A percentile compares a stretch with the other conserved stretches of the same genome.
phyloP scores from a whole-genome alignment of 1,284 basidiomycete genomes.

The Lignosus rhinocerotis region DNA sequence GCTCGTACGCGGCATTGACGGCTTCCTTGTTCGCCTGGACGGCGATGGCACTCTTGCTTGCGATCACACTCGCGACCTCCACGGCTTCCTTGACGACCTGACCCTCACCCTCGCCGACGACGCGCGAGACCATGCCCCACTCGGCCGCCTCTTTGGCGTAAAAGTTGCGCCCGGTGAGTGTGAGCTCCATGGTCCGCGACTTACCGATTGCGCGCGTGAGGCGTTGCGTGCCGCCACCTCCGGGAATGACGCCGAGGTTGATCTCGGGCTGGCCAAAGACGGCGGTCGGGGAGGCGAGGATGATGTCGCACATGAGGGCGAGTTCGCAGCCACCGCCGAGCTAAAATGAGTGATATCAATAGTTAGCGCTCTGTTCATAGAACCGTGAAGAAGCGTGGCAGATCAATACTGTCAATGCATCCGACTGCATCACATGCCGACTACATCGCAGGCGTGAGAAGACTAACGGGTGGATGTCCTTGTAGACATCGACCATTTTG shows the following conservation, averaged over 20 bases:
- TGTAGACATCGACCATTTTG: too few species aligned
- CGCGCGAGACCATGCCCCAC: conserved; percentile 84
- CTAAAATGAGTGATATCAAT: conserved; percentile 37
- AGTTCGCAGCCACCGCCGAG: conserved; percentile 97
- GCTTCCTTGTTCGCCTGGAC: conserved; percentile 95
- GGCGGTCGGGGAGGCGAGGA: conserved; percentile 92
- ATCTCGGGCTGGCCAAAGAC: conserved; percentile 98
- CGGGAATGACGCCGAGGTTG: conserved; percentile 95
- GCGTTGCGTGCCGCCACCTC: conserved; percentile 77
- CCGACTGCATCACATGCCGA: too few species aligned
- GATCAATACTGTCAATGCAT: too few species aligned
- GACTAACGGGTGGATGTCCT: too few species aligned
- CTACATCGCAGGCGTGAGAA: too few species aligned
- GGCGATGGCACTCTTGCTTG: conserved; percentile 82
- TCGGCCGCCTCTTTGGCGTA: conserved; percentile 81
- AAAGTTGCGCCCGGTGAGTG: conserved; percentile 86
- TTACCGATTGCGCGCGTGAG: conserved; percentile 89
- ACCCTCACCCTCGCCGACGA: conserved; percentile 77
- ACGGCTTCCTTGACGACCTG: conserved; percentile 90
- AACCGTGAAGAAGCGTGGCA: background rate
- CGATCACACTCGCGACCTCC: conserved; percentile 79
- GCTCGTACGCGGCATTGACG: conserved; percentile 90
- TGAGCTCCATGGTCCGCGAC: conserved; percentile 94
- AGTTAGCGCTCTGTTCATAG: background rate
- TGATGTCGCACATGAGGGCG: conserved; percentile 96